Conservation (phyloP, 1,139 yeast genomes). For the Lodderomyces theae region DNA sequence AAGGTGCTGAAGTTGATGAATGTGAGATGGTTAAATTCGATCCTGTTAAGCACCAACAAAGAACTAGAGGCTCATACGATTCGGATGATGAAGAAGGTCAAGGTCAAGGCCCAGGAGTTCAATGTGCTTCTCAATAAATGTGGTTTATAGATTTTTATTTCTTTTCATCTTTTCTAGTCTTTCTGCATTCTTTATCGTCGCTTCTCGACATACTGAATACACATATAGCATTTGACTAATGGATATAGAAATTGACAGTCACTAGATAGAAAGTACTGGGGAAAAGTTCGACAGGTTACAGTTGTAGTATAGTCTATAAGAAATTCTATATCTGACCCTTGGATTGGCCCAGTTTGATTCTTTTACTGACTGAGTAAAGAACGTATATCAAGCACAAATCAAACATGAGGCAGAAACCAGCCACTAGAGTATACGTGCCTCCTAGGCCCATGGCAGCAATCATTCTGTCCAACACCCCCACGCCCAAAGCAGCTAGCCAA, state of each 20-base stretch:
- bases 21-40: conserved; percentile 69
- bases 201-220: too few relatives aligned
- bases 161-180: not conserved
- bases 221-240: too few relatives aligned
- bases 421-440: conserved; percentile 37
- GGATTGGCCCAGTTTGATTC: conserved; percentile 5
- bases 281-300: too few relatives aligned
- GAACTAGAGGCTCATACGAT: conserved; percentile 53
- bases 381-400: conserved; percentile 21
- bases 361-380: conserved; percentile 9
- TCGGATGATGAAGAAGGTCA: conserved; percentile 70
- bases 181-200: too few relatives aligned
- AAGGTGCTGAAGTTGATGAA: conserved; percentile 73
- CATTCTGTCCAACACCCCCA: conserved; percentile 35
- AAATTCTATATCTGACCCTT: not conserved
- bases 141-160: conserved; percentile 1
- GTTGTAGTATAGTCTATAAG: too few relatives aligned
- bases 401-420: conserved; percentile 24
- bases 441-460: conserved; percentile 28
- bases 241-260: too few relatives aligned
- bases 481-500: conserved; percentile 32
- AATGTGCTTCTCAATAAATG: conserved; percentile 77
- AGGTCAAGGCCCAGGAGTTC: conserved; percentile 65
- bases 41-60: conserved; percentile 55
- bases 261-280: too few relatives aligned